phyloP scores from a whole-genome alignment of 2,329 filamentous ascomycete species.

The Botrytis deweyae region DNA sequence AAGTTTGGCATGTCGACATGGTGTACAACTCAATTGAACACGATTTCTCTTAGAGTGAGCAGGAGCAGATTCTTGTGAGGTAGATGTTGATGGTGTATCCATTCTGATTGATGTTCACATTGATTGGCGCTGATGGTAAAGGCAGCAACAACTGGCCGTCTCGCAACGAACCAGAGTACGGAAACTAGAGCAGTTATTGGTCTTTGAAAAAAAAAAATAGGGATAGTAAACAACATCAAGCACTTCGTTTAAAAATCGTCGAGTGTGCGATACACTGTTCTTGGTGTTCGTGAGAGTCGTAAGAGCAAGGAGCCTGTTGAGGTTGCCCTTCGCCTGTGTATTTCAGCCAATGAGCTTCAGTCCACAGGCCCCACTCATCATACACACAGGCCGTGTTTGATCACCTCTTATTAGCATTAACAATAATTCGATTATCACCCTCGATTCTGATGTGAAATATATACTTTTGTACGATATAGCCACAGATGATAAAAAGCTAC shows the following conservation, averaged over 20 bases:
- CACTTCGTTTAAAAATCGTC: background rate
- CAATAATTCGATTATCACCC: background rate
- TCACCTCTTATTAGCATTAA: background rate
- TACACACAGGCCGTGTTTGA: background rate
- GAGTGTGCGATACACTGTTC: background rate
- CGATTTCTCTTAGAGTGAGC: conserved; percentile 23
- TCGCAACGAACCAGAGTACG: background rate
- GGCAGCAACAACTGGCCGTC: background rate
- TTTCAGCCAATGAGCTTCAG: background rate
- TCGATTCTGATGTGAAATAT: background rate
- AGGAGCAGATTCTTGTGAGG: background rate
- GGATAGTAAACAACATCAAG: background rate
- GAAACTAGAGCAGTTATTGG: background rate
- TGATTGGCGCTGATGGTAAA: background rate
- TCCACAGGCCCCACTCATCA: background rate
- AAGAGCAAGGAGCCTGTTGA: background rate
- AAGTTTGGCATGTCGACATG: conserved; percentile 29
- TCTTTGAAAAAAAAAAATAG: background rate
- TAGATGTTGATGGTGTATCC: background rate
- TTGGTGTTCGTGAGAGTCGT: background rate
- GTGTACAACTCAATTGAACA: conserved; percentile 25
- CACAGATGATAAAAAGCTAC: no score
- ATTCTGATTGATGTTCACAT: background rate
- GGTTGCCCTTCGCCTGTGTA: background rate
- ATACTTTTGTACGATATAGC: no score